Evolutionary conservation across 257 asterid species (phyloP).

Genomic region (Jacaranda mimosifolia): DNA sequence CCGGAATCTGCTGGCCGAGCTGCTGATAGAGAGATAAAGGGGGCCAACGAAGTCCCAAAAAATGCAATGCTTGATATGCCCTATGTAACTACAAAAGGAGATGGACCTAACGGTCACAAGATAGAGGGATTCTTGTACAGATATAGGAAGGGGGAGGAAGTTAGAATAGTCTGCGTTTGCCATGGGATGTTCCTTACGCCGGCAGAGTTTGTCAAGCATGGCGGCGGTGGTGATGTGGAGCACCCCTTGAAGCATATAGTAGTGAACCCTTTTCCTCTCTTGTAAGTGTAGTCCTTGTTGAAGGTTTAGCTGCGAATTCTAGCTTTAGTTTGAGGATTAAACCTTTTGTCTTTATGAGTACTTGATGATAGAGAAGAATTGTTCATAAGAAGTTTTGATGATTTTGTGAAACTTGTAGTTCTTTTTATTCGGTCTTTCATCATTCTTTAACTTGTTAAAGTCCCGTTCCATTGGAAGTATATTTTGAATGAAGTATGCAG

Average conservation of each 20-base stretch:
- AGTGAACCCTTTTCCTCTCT: constrained; percentile 61
- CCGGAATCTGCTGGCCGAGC: constrained; percentile 19
- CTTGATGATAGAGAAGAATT: background rate
- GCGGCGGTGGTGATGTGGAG: constrained; percentile 72
- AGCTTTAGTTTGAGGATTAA: constrained; percentile 11
- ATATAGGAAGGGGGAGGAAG: constrained; percentile 75
- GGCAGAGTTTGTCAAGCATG: constrained; percentile 80
- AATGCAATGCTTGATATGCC: constrained; percentile 71
- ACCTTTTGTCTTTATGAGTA: background rate
- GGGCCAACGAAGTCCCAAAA: constrained; percentile 35
- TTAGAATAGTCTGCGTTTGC: constrained; percentile 81
- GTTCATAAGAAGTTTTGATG: background rate
- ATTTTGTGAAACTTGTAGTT: background rate
- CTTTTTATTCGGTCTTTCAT: background rate
- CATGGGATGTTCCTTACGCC: constrained; percentile 83
- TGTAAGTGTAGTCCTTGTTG: constrained; percentile 30
- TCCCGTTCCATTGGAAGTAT: too few species aligned
- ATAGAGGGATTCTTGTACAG: constrained; percentile 77
- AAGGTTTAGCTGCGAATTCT: constrained; percentile 27
- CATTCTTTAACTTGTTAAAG: background rate
- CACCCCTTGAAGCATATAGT: constrained; percentile 82
- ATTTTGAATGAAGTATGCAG: too few species aligned
- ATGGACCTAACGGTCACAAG: constrained; percentile 59
- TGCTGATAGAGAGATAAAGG: constrained; percentile 28
- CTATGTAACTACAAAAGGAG: constrained; percentile 60